These are phyloP conservation scores for Sporothrix luriei DNA, from an alignment of 2,329 filamentous ascomycete species.

Conservation along the genomic window DNA sequence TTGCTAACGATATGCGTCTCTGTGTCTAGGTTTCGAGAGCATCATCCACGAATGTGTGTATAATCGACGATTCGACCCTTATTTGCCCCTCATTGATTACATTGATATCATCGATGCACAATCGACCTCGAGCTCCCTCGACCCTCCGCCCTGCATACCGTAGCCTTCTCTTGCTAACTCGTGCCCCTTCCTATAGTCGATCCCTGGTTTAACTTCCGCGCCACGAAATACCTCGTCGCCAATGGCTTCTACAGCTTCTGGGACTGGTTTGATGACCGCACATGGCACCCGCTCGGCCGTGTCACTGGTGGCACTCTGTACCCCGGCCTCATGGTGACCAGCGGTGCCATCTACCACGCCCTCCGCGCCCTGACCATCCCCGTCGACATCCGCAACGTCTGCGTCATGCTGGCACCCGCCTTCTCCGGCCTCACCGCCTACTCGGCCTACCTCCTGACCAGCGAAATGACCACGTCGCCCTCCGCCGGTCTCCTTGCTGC, in stretches of 20 bases:
- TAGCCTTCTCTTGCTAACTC: slow-evolving; percentile 37
- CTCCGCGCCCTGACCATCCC: slow-evolving; percentile 87
- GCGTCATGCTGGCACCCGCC: slow-evolving; percentile 89
- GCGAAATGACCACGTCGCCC: slow-evolving; percentile 93
- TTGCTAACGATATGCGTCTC: slow-evolving; percentile 14
- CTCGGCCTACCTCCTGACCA: slow-evolving; percentile 91
- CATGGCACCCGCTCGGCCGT: slow-evolving; percentile 97
- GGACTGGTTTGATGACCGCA: slow-evolving; percentile 99
- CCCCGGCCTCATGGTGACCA: slow-evolving; percentile 98
- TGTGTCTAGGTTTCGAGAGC: slow-evolving; percentile 79
- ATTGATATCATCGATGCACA: not conserved
- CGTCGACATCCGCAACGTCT: slow-evolving; percentile 98
- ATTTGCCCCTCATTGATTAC: slow-evolving; percentile 17
- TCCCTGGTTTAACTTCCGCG: slow-evolving; percentile 99
- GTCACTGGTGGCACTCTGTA: slow-evolving; percentile 99
- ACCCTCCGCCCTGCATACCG: not conserved
- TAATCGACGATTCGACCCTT: slow-evolving; percentile 30
- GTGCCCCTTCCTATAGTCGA: slow-evolving; percentile 67
- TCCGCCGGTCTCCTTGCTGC: slow-evolving; percentile 94
- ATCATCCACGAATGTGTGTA: slow-evolving; percentile 98
- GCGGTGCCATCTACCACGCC: slow-evolving; percentile 91
- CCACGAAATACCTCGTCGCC: slow-evolving; percentile 94
- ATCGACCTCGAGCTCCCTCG: not conserved
- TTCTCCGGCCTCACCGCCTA: slow-evolving; percentile 94
- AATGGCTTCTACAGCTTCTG: slow-evolving; percentile 99